Conservation (phyloP, 805 yeast genomes). For the Yamadazyma philogaea region DNA sequence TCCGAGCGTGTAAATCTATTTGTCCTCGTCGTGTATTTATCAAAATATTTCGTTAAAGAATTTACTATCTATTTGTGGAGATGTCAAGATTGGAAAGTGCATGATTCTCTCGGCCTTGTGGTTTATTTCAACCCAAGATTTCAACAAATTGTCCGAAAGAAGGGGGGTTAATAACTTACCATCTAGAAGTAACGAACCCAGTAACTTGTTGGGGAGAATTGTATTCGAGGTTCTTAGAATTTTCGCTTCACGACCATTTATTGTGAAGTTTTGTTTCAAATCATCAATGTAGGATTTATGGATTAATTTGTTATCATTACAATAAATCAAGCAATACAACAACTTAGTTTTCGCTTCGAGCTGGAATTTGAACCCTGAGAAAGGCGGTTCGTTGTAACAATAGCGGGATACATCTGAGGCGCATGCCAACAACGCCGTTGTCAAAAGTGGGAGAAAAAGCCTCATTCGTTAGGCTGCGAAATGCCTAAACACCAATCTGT, state of each 20-base stretch:
- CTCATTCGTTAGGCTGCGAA: conserved; percentile 2
- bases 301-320: conserved; percentile 28
- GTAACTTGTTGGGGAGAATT: conserved; percentile 21
- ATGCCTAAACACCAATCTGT: neutral
- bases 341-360: conserved; percentile 15
- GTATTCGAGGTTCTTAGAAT: conserved; percentile 7
- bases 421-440: neutral
- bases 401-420: conserved; percentile 11
- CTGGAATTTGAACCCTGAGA: conserved; percentile 30
- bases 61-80: conserved; percentile 27
- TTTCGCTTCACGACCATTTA: conserved; percentile 7
- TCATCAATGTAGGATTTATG: conserved; percentile 9
- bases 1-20: too few relatives aligned
- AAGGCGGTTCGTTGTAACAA: conserved; percentile 13
- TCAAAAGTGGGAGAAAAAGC: neutral
- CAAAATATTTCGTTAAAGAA: neutral
- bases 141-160: conserved; percentile 23
- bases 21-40: conserved; percentile 1
- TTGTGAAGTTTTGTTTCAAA: conserved; percentile 5
- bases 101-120: conserved; percentile 15
- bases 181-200: conserved; percentile 19
- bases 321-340: conserved; percentile 24
- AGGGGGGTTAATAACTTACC: conserved; percentile 19
- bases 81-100: conserved; percentile 28
- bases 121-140: conserved; percentile 28